Percentiles rank a stretch among this genome's conserved stretches.
Conservation (phyloP, 2,329 filamentous ascomycete genomes). For the Microcyclospora tardicrescens region DNA sequence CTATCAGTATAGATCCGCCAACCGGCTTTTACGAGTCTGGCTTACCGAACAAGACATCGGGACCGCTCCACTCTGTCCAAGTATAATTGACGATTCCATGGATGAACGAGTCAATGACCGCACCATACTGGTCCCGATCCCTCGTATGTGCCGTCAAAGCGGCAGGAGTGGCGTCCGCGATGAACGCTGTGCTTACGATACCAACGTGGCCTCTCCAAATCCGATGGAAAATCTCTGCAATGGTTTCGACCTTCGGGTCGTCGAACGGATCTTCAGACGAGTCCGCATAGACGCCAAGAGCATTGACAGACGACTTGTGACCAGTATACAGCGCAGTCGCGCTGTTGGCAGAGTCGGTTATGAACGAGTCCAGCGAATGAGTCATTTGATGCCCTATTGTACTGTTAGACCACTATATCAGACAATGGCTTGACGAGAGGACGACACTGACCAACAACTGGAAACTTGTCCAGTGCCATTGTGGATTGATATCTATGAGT, state of each 20-base stretch:
- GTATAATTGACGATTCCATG: slow-evolving; percentile 68
- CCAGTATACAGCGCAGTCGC: slow-evolving; percentile 70
- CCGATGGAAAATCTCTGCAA: slow-evolving; percentile 64
- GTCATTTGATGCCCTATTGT: slow-evolving; percentile 66
- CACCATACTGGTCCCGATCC: slow-evolving; percentile 53
- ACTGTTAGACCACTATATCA: background rate
- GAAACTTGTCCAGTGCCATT: slow-evolving; percentile 57
- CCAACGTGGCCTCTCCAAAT: slow-evolving; percentile 48
- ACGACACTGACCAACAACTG: slow-evolving; percentile 26
- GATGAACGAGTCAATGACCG: slow-evolving; percentile 63
- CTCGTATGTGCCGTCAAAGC: slow-evolving; percentile 62
- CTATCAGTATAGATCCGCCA: background rate
- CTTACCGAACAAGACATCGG: slow-evolving; percentile 64
- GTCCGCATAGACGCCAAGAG: slow-evolving; percentile 69
- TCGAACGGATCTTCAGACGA: slow-evolving; percentile 61
- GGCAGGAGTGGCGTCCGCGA: slow-evolving; percentile 72
- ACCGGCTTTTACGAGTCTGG: background rate
- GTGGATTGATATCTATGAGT: background rate
- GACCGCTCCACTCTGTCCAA: slow-evolving; percentile 61
- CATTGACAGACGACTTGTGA: slow-evolving; percentile 74
- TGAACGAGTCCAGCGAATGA: slow-evolving; percentile 72
- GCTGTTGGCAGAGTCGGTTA: slow-evolving; percentile 77
- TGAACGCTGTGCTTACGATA: slow-evolving; percentile 64
- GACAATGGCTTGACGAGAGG: slow-evolving; percentile 27
- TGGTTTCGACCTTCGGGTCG: slow-evolving; percentile 76